phyloP scores from a whole-genome alignment of 805 yeast genomes.

The Zygotorulaspora sp. region DNA sequence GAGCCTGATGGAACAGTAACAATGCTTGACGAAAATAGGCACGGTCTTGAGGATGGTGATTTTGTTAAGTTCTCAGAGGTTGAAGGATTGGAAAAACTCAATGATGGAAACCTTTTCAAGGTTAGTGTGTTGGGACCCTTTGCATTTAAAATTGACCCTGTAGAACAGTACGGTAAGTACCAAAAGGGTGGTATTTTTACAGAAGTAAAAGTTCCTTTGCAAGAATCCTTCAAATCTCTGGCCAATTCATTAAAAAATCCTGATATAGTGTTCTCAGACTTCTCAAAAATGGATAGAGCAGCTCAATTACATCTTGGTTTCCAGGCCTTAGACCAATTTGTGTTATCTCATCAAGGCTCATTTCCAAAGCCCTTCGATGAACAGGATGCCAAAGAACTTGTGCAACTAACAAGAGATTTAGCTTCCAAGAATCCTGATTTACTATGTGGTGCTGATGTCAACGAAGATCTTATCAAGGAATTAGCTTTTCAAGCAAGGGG shows the following conservation, averaged over 20 bases:
- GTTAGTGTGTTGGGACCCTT: constrained; percentile 91
- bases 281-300: constrained; percentile 91
- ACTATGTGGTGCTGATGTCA: constrained; percentile 52
- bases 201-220: constrained; percentile 81
- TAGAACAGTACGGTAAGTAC: constrained; percentile 58
- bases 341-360: constrained; percentile 52
- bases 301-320: constrained; percentile 87
- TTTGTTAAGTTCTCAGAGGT: constrained; percentile 83
- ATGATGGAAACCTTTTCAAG: constrained; percentile 68
- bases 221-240: constrained; percentile 58
- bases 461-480: constrained; percentile 63
- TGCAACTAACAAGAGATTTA: constrained; percentile 56
- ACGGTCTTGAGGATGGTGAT: constrained; percentile 89
- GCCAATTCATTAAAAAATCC: constrained; percentile 66
- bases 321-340: constrained; percentile 80
- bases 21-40: constrained; percentile 86
- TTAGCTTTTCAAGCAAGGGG: constrained; percentile 84
- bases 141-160: constrained; percentile 68
- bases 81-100: constrained; percentile 68
- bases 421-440: constrained; percentile 49
- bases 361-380: constrained; percentile 75
- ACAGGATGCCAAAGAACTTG: constrained; percentile 66
- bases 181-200: constrained; percentile 84
- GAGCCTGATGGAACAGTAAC: constrained; percentile 89
- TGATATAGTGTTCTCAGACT: constrained; percentile 77